Percentiles rank a stretch among this genome's conserved stretches.
These are phyloP conservation scores for Saksenaea oblongispora DNA, from an alignment of 371 early-diverging fungal genomes.

Conservation along the genomic window DNA sequence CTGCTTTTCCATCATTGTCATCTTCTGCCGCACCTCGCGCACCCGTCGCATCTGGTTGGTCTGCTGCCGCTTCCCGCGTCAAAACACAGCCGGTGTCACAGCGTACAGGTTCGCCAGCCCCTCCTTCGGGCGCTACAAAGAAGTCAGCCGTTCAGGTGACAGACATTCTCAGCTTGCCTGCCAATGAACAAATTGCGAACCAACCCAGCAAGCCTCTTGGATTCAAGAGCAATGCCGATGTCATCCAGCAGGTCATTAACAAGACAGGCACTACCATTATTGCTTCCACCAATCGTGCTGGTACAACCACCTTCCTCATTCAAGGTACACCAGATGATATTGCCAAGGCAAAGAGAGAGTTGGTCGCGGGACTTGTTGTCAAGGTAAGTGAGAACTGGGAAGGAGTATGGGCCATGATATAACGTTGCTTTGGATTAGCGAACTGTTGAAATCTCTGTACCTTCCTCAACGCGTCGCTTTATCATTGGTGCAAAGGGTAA, in stretches of 20 bases:
- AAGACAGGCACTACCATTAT: slow-evolving; percentile 84
- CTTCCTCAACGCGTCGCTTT: slow-evolving; percentile 78
- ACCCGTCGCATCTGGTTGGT: slow-evolving; percentile 51
- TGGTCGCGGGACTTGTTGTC: slow-evolving; percentile 72
- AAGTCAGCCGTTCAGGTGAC: slow-evolving; percentile 40
- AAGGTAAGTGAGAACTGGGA: slow-evolving; percentile 55
- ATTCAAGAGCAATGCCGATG: slow-evolving; percentile 67
- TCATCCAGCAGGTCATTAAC: slow-evolving; percentile 71
- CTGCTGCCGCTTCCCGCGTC: slow-evolving; percentile 55
- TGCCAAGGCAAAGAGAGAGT: slow-evolving; percentile 77
- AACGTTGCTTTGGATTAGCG: slow-evolving; percentile 26
- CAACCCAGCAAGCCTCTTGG: slow-evolving; percentile 45
- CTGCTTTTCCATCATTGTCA: slow-evolving; percentile 75
- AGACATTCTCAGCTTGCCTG: slow-evolving; percentile 66
- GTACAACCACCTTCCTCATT: slow-evolving; percentile 84
- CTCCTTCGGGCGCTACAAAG: slow-evolving; percentile 1
- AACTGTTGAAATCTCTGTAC: slow-evolving; percentile 67
- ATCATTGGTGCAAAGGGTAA: slow-evolving; percentile 86
- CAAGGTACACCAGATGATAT: slow-evolving; percentile 80
- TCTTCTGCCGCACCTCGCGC: slow-evolving; percentile 51
- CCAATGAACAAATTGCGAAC: slow-evolving; percentile 55
- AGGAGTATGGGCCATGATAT: neutral
- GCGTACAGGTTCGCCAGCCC: slow-evolving; percentile 13
- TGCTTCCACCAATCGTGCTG: slow-evolving; percentile 76
- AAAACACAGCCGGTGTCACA: slow-evolving; percentile 37